A percentile compares a stretch with the other conserved stretches of the same genome.
phyloP scores from a whole-genome alignment of 345 rosid genomes.

The Lagerstroemia speciosa region DNA sequence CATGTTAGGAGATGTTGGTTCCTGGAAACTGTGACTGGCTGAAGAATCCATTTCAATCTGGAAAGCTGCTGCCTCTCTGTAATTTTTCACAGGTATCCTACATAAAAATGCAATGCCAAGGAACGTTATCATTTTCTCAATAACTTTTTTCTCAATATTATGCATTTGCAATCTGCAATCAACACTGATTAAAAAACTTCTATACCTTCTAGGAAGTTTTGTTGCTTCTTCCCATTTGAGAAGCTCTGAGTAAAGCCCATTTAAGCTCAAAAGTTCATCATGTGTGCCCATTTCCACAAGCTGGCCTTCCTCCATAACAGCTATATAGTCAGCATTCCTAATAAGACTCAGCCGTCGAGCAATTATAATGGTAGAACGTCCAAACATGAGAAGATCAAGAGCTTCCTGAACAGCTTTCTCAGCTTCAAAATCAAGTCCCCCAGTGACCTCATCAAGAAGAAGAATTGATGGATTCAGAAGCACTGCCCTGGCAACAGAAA shows the following conservation, averaged over 20 bases:
- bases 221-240: conserved; percentile 97
- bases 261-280: conserved; percentile 61
- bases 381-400: conserved; percentile 92
- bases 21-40: conserved; percentile 73
- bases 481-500: conserved; percentile 97
- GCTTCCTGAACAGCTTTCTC: conserved; percentile 91
- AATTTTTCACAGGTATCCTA: conserved; percentile 82
- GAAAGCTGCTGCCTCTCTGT: conserved; percentile 52
- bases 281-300: conserved; percentile 98
- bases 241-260: conserved; percentile 86
- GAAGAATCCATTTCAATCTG: conserved; percentile 89
- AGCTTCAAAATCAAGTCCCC: conserved; percentile 98
- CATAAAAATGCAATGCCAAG: conserved; percentile 6
- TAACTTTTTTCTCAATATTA: no score
- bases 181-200: not conserved
- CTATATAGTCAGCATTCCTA: conserved; percentile 89
- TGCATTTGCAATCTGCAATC: not conserved
- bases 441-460: conserved; percentile 96
- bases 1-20: conserved; percentile 67
- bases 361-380: conserved; percentile 91
- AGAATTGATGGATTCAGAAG: conserved; percentile 82
- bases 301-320: conserved; percentile 97
- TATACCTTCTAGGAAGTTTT: conserved; percentile 93
- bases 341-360: conserved; percentile 90
- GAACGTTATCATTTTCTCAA: no score